Base-by-base conservation (phyloP, 2,329 filamentous ascomycete species). In the Fusarium algeriense region DNA sequence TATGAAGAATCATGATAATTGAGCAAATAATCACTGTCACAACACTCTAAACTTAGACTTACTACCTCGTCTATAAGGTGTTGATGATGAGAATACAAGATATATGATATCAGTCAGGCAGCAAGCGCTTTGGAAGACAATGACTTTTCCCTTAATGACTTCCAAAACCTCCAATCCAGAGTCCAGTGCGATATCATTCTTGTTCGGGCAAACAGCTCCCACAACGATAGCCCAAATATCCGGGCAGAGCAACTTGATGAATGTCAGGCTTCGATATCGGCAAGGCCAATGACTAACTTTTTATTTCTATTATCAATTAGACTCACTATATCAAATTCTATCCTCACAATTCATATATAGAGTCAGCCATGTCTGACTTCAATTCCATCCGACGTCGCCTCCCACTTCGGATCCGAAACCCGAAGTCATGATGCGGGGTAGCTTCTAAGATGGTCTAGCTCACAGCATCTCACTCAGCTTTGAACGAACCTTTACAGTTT, bases 391-490 rank as follows among this genome's bases (percentile, higher is more conserved):
- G 53, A 53, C 30, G 48, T 52, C 60, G 60, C 60, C 50, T 58
- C 30, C 34, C 37, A 19, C 15, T 32, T 66, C 64, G 64, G 64
- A 52, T 37, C 20, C 49, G 64, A 26, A 50, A 38, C 23, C 49
- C 49, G 56, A 56, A 67, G 9, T 26, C 32, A 34, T 19, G 35
- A 34, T 68, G 64, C 64, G 64, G 64, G 64, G 64, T 67, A 68
- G 64, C 38, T 66, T 60, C 61, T 8, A 30, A 46, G 52, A 40
- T 28, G 10, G 63, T 32, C 56, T 68, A 67, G 64, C 57, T 68
- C 23, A 37, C 23, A 40, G 20, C 41, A 13, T 59, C n/a, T 44
- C 50, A 45, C 56, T 45, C 53, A 66, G 41, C 26, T 8, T 67
- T 54, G 23, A 17, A 30, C 45, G 44, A 50, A 43, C 34, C 52